phyloP scores from a whole-genome alignment of 2,329 filamentous ascomycete genomes.

The Tolypocladium amazonense region DNA sequence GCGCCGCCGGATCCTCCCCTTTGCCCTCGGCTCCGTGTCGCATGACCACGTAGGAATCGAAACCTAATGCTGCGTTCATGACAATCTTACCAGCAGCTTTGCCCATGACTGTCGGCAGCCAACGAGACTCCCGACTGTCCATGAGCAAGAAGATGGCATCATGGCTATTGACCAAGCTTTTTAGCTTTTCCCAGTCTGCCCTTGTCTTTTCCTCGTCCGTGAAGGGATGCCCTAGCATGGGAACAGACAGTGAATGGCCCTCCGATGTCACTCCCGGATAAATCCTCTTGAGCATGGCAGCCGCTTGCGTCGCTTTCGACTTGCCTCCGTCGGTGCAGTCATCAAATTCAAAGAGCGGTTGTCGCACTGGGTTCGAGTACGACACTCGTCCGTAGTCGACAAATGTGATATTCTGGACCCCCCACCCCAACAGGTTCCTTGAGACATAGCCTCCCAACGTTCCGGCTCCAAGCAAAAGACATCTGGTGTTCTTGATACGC shows the following conservation, averaged over 20 bases:
- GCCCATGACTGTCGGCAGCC: slow-evolving; percentile 93
- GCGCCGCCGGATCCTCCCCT: slow-evolving; percentile 47
- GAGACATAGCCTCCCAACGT: slow-evolving; percentile 92
- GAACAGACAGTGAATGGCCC: slow-evolving; percentile 76
- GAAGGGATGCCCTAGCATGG: slow-evolving; percentile 91
- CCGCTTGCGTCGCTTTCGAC: slow-evolving; percentile 72
- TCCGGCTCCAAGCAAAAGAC: slow-evolving; percentile 81
- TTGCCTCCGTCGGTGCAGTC: slow-evolving; percentile 82
- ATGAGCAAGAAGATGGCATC: slow-evolving; percentile 94
- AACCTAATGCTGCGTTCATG: slow-evolving; percentile 91
- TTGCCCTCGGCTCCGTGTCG: slow-evolving; percentile 65
- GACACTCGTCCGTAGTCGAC: slow-evolving; percentile 89
- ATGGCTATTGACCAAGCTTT: slow-evolving; percentile 68
- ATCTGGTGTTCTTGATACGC: slow-evolving; percentile 79
- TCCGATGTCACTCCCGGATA: slow-evolving; percentile 80
- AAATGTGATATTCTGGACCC: slow-evolving; percentile 89
- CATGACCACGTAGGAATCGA: slow-evolving; percentile 97
- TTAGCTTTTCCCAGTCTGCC: slow-evolving; percentile 64
- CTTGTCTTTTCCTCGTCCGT: slow-evolving; percentile 59
- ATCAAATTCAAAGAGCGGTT: slow-evolving; percentile 82
- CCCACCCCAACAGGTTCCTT: slow-evolving; percentile 88
- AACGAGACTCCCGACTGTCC: slow-evolving; percentile 89
- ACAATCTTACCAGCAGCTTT: slow-evolving; percentile 91
- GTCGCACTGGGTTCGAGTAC: slow-evolving; percentile 91
- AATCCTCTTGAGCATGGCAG: slow-evolving; percentile 70